A percentile compares a stretch with the other conserved stretches of the same genome.
Conservation (phyloP, 345 rosid genomes). For the Salix purpurea region DNA sequence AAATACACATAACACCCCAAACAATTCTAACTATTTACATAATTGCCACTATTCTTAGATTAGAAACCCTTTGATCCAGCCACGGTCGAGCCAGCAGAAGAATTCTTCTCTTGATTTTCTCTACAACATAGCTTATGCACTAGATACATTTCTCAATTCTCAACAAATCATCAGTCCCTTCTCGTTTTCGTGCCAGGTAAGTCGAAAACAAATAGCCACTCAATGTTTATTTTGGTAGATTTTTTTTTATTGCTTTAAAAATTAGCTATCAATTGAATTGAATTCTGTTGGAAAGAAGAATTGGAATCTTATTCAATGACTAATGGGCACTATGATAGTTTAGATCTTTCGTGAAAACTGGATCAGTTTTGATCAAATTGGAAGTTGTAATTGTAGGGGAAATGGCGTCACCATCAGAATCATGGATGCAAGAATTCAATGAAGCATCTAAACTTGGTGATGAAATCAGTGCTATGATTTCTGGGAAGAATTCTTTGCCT, state of each 20-base stretch:
- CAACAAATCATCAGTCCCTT: not conserved
- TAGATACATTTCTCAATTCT: not conserved
- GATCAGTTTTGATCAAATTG: not conserved
- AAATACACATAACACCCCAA: no score
- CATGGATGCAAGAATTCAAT: conserved; percentile 81
- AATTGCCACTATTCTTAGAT: not conserved
- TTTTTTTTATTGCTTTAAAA: not conserved
- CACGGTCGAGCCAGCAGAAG: not conserved
- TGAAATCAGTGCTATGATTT: conserved; percentile 79
- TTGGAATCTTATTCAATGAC: not conserved
- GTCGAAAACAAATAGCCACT: not conserved
- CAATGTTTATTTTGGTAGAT: not conserved
- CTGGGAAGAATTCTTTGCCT: conserved; percentile 51
- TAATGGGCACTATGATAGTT: not conserved
- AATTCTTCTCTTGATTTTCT: not conserved
- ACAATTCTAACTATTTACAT: not conserved
- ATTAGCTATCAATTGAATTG: not conserved
- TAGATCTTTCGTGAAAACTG: not conserved
- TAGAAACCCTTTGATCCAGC: not conserved
- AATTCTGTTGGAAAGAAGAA: not conserved
- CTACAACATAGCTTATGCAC: not conserved
- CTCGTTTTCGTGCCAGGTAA: not conserved
- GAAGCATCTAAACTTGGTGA: conserved; percentile 73
- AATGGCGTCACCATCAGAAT: conserved; percentile 74
- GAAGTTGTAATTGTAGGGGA: not conserved